A percentile compares a stretch with the other conserved stretches of the same genome.
Conservation (phyloP, 768 basidiomycete species). For the Boletus reticulatus region DNA sequence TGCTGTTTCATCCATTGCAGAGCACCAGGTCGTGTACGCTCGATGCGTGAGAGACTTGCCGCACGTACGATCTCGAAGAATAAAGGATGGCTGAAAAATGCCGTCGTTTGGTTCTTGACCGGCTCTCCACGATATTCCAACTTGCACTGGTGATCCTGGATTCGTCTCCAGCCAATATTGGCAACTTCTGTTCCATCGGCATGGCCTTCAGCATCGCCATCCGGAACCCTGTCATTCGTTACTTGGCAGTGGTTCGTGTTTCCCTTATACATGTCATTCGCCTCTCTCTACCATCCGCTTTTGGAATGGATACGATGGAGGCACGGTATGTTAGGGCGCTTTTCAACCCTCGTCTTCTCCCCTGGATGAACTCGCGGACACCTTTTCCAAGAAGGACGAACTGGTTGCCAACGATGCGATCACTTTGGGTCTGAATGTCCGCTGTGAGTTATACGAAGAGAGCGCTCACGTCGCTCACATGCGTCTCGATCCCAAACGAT, state of each 20-base stretch:
- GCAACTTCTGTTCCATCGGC: slow-evolving; percentile 14
- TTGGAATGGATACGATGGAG: slow-evolving; percentile 16
- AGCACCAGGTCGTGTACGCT: slow-evolving; percentile 3
- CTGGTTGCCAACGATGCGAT: slow-evolving; percentile 27
- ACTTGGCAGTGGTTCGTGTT: slow-evolving; percentile 9
- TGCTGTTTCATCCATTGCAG: slow-evolving; percentile 22
- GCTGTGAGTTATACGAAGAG: slow-evolving; percentile 30
- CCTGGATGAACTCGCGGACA: slow-evolving; percentile 30
- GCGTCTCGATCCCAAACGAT: slow-evolving; percentile 27
- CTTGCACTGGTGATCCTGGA: no score
- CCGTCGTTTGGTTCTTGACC: slow-evolving; percentile 36
- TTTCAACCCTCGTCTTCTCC: slow-evolving; percentile 26
- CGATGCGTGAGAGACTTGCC: slow-evolving; percentile 2
- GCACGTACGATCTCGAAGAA: slow-evolving; percentile 40
- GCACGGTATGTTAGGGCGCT: slow-evolving; percentile 10
- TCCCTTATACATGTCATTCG: slow-evolving; percentile 12
- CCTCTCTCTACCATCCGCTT: slow-evolving; percentile 5
- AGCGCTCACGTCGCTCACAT: slow-evolving; percentile 37
- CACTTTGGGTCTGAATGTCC: slow-evolving; percentile 23
- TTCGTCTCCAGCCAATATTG: slow-evolving; percentile 18
- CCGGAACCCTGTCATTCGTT: slow-evolving; percentile 18
- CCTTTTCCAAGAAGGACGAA: slow-evolving; percentile 35
- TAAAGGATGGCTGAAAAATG: slow-evolving; percentile 41
- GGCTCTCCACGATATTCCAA: slow-evolving; percentile 39
- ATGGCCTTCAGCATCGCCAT: slow-evolving; percentile 23